Evolutionary conservation across 2,329 filamentous ascomycete species (phyloP).

Genomic region (Paramyrothecium sp.): DNA sequence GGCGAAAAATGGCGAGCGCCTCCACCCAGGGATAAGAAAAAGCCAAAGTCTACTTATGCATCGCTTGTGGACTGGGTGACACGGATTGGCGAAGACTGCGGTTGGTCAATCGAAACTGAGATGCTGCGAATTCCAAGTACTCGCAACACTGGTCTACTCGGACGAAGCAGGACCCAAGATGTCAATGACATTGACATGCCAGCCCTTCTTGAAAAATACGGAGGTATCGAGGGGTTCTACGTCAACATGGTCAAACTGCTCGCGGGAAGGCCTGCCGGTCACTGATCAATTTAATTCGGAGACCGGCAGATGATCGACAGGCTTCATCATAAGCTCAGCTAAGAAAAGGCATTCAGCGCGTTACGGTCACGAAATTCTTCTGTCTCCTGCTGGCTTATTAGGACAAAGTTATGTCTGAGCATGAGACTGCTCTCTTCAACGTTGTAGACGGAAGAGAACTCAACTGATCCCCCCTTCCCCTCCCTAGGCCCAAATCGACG

Average conservation of each 20-base stretch:
- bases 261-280: slow-evolving; percentile 28
- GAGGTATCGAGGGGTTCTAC: slow-evolving; percentile 55
- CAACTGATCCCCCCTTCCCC: no score
- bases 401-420: slow-evolving; percentile 73
- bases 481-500: slow-evolving; percentile 64
- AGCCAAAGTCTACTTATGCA: slow-evolving; percentile 71
- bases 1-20: slow-evolving; percentile 72
- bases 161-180: slow-evolving; percentile 44
- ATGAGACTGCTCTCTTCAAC: slow-evolving; percentile 63
- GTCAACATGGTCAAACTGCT: slow-evolving; percentile 63
- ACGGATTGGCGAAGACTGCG: slow-evolving; percentile 67
- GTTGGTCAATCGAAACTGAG: slow-evolving; percentile 77
- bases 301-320: slow-evolving; percentile 74
- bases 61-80: slow-evolving; percentile 79
- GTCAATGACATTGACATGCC: slow-evolving; percentile 35
- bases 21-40: slow-evolving; percentile 47
- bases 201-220: slow-evolving; percentile 47
- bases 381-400: slow-evolving; percentile 53
- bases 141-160: slow-evolving; percentile 79
- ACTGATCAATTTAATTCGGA: slow-evolving; percentile 55
- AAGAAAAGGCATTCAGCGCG: slow-evolving; percentile 64
- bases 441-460: slow-evolving; percentile 58
- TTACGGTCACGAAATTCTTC: slow-evolving; percentile 60
- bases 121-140: slow-evolving; percentile 91
- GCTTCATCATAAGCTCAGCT: slow-evolving; percentile 67